Percentiles rank a stretch among this genome's conserved stretches.
These are phyloP conservation scores for Cercospora sp. DNA, from an alignment of 2,329 filamentous ascomycete species.

Conservation along the genomic window DNA sequence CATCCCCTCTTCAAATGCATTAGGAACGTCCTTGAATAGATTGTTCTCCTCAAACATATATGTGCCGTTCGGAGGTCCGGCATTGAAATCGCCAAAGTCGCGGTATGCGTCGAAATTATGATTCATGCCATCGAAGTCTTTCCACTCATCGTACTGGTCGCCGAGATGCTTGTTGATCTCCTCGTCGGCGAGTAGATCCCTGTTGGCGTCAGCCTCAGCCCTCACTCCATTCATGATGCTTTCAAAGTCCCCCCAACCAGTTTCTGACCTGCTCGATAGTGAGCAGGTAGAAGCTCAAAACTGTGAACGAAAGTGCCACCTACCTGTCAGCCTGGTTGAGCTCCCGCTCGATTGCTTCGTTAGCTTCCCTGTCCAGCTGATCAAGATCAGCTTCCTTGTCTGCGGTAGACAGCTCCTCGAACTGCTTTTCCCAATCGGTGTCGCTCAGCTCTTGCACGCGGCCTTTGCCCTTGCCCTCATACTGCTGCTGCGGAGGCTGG, in stretches of 20 bases:
- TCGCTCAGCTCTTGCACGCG: slow-evolving; percentile 89
- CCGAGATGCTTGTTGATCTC: slow-evolving; percentile 63
- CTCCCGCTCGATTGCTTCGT: slow-evolving; percentile 77
- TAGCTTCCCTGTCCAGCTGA: slow-evolving; percentile 62
- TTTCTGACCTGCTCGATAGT: slow-evolving; percentile 56
- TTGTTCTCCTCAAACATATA: slow-evolving; percentile 97
- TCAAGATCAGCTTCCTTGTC: slow-evolving; percentile 54
- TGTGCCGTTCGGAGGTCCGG: slow-evolving; percentile 59
- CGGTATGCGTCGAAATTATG: slow-evolving; percentile 58
- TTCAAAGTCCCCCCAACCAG: slow-evolving; percentile 84
- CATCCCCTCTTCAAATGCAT: slow-evolving; percentile 90
- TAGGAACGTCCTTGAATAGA: slow-evolving; percentile 74
- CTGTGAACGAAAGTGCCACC: slow-evolving; percentile 46
- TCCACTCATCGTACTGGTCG: slow-evolving; percentile 80
- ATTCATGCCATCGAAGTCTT: slow-evolving; percentile 68
- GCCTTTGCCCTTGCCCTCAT: slow-evolving; percentile 78
- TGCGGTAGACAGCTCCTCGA: slow-evolving; percentile 78
- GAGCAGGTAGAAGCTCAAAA: slow-evolving; percentile 19
- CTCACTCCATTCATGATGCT: slow-evolving; percentile 82
- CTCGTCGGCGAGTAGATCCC: slow-evolving; percentile 67
- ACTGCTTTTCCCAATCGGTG: slow-evolving; percentile 92
- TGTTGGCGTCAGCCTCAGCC: slow-evolving; percentile 65
- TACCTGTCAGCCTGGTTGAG: slow-evolving; percentile 86
- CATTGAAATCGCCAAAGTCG: slow-evolving; percentile 49
- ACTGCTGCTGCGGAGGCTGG: slow-evolving; percentile 44